A percentile compares a stretch with the other conserved stretches of the same genome.
Evolutionary conservation across 78 protist genomes (phyloP).

Genomic region (Dictyostelium capitatum): DNA sequence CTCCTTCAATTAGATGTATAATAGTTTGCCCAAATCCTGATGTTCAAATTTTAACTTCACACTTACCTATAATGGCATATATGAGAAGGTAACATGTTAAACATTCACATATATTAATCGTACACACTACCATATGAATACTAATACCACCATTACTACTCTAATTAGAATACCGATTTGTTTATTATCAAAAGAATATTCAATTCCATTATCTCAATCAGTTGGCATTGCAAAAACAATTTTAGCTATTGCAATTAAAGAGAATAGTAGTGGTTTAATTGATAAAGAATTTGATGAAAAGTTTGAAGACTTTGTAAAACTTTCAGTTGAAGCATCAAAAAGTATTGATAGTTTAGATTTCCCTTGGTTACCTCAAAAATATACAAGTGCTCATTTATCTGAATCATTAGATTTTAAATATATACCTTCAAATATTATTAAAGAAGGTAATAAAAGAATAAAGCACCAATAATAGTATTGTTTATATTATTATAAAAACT

Average conservation of each 20-base stretch:
- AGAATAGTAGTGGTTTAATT: background rate
- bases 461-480: background rate
- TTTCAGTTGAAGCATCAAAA: background rate
- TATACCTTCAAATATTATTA: conserved; percentile 3
- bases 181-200: background rate
- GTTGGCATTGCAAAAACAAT: conserved; percentile 16
- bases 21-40: conserved; percentile 43
- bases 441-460: conserved; percentile 13
- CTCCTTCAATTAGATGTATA: conserved; percentile 10
- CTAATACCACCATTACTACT: background rate
- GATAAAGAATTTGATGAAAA: background rate
- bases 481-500: background rate
- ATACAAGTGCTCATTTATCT: background rate
- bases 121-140: background rate
- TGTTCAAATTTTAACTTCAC: conserved; percentile 14
- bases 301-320: background rate
- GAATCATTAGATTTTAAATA: background rate
- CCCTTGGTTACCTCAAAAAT: conserved; percentile 24
- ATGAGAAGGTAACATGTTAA: conserved; percentile 32
- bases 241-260: conserved; percentile 30
- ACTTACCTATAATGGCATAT: conserved; percentile 41
- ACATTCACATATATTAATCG: too few species aligned
- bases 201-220: background rate
- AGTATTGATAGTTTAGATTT: conserved; percentile 12
- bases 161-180: conserved; percentile 23